phyloP scores from a whole-genome alignment of 768 basidiomycete genomes.

The Phallus indusiatus region DNA sequence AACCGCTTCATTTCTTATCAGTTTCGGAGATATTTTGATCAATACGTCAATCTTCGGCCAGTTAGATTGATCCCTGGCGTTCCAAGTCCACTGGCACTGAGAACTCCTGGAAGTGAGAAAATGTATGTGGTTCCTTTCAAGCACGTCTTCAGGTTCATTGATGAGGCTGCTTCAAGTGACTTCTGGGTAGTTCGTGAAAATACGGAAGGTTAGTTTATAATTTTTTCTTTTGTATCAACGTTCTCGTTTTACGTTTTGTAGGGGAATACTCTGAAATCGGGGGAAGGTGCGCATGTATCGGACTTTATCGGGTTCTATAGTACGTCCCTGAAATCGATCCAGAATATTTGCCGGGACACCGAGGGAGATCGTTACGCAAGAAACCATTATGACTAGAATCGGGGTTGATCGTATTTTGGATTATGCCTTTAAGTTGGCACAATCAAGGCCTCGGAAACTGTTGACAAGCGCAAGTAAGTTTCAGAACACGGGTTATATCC shows the following conservation, averaged over 20 bases:
- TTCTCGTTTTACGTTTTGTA: neutral
- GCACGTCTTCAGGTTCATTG: neutral
- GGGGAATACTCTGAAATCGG: constrained; percentile 9
- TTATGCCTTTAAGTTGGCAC: constrained; percentile 45
- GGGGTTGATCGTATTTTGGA: constrained; percentile 41
- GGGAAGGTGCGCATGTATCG: neutral
- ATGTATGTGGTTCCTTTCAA: neutral
- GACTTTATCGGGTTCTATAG: neutral
- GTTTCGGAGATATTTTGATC: constrained; percentile 43
- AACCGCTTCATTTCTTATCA: constrained; percentile 27
- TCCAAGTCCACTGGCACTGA: constrained; percentile 35
- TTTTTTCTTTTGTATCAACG: neutral
- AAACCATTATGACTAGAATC: constrained; percentile 37
- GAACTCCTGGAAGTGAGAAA: constrained; percentile 22
- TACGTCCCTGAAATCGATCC: no score
- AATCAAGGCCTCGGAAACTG: constrained; percentile 36
- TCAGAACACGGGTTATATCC: constrained; percentile 18
- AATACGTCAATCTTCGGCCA: constrained; percentile 42
- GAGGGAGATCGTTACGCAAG: constrained; percentile 27
- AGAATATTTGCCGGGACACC: constrained; percentile 21
- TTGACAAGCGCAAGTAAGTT: constrained; percentile 47
- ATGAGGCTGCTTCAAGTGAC: constrained; percentile 26
- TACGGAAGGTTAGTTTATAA: constrained; percentile 44
- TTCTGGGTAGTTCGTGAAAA: constrained; percentile 50
- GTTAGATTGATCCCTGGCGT: constrained; percentile 41